phyloP scores from a whole-genome alignment of 2,329 filamentous ascomycete species.

The Diplodia intermedia region DNA sequence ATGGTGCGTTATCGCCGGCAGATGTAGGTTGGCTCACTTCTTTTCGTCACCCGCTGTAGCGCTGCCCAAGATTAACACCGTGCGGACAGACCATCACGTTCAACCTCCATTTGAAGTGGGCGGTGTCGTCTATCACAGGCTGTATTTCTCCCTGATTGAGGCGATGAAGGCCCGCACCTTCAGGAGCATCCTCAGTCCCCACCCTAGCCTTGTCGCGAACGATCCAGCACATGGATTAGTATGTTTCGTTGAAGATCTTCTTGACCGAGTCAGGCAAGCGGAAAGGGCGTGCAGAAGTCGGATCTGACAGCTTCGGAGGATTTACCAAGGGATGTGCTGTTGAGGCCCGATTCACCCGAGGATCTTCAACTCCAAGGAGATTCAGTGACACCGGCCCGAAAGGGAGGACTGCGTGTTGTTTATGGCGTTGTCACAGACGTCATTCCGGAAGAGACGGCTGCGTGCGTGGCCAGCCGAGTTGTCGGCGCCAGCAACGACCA shows the following conservation, averaged over 20 bases:
- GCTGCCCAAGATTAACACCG: not conserved
- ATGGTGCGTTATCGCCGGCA: no score
- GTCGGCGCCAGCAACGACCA: not conserved
- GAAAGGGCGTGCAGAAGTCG: conserved; percentile 10
- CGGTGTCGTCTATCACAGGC: not conserved
- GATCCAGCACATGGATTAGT: not conserved
- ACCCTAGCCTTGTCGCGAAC: not conserved
- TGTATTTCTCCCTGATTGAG: not conserved
- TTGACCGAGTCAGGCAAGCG: conserved; percentile 22
- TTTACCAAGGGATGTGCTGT: conserved; percentile 6
- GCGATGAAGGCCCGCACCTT: not conserved
- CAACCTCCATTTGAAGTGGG: not conserved
- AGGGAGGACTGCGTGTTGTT: not conserved
- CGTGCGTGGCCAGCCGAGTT: conserved; percentile 1
- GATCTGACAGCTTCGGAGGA: conserved; percentile 1
- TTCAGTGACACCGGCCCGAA: conserved; percentile 19
- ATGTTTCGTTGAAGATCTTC: conserved; percentile 14
- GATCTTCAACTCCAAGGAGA: not conserved
- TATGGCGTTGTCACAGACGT: conserved; percentile 9
- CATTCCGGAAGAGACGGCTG: not conserved
- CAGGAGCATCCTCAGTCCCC: not conserved
- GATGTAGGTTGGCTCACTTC: no score
- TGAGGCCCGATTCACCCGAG: conserved; percentile 7
- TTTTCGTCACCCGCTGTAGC: not conserved
- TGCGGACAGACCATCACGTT: not conserved